phyloP scores from a whole-genome alignment of 345 rosid species.

The Brassica nigra region DNA sequence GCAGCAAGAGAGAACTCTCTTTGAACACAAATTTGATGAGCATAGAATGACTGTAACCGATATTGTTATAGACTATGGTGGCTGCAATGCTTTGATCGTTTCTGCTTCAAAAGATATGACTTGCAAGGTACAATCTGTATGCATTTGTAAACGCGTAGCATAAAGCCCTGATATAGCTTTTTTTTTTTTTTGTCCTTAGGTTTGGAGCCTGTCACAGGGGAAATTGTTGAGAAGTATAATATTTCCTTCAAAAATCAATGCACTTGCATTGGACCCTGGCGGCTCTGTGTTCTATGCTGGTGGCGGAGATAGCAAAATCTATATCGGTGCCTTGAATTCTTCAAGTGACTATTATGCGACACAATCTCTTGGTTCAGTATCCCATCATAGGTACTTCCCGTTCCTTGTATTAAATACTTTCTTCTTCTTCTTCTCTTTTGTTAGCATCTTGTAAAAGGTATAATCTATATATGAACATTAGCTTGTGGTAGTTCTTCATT shows the following conservation, averaged over 20 bases:
- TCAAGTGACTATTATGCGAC: slow-evolving; percentile 54
- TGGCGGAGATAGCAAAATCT: slow-evolving; percentile 71
- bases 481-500: not conserved
- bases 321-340: slow-evolving; percentile 66
- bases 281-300: slow-evolving; percentile 91
- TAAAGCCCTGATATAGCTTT: slow-evolving; percentile 10
- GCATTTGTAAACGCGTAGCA: not conserved
- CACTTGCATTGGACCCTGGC: slow-evolving; percentile 77
- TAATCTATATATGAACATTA: not conserved
- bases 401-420: not conserved
- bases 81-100: slow-evolving; percentile 65
- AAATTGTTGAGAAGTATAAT: slow-evolving; percentile 57
- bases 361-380: slow-evolving; percentile 64
- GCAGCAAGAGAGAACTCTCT: slow-evolving; percentile 57
- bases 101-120: slow-evolving; percentile 86
- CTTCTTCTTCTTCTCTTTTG: not conserved
- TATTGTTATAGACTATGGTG: slow-evolving; percentile 66
- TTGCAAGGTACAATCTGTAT: slow-evolving; percentile 59
- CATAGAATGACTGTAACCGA: slow-evolving; percentile 67
- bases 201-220: slow-evolving; percentile 82
- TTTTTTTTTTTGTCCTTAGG: slow-evolving; percentile 42
- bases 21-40: slow-evolving; percentile 57
- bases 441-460: not conserved
- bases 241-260: slow-evolving; percentile 75
- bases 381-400: slow-evolving; percentile 59